A percentile compares a stretch with the other conserved stretches of the same genome.
These are phyloP conservation scores for Helichrysum umbraculigerum DNA, from an alignment of 129 eudicot genomes.

Conservation along the genomic window DNA sequence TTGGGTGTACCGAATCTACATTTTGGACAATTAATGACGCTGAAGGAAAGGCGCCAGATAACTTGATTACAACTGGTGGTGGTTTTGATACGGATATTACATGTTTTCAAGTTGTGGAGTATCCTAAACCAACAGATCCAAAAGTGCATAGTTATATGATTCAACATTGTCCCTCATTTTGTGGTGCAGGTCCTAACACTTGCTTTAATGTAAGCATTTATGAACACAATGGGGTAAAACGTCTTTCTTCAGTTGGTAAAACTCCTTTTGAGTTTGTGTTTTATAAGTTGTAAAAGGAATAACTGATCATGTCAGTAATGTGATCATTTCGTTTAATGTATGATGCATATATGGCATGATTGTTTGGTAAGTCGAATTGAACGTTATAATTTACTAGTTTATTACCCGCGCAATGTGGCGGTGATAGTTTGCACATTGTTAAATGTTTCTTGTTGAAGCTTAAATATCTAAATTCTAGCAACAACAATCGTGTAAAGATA, in stretches of 20 bases:
- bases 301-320: too few species aligned
- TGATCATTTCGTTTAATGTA: too few species aligned
- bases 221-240: background rate
- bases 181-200: conserved; percentile 17
- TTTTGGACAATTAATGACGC: conserved; percentile 6
- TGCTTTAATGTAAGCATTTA: conserved; percentile 23
- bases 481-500: too few species aligned
- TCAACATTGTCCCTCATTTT: conserved; percentile 21
- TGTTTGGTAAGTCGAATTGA: too few species aligned
- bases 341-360: too few species aligned
- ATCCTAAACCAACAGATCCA: conserved; percentile 24
- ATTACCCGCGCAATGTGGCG: too few species aligned
- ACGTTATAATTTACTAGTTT: too few species aligned
- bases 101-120: conserved; percentile 20
- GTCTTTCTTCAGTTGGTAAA: conserved; percentile 16
- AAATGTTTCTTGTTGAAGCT: too few species aligned
- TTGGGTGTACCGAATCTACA: background rate
- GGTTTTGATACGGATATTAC: background rate
- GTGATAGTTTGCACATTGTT: too few species aligned
- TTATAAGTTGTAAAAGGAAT: conserved; percentile 11
- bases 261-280: conserved; percentile 33
- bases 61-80: conserved; percentile 27
- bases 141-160: conserved; percentile 27
- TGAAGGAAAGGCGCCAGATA: conserved; percentile 26
- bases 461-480: too few species aligned